Base-by-base conservation (phyloP, 345 rosid species). In the Hibiscus tridactylites region DNA sequence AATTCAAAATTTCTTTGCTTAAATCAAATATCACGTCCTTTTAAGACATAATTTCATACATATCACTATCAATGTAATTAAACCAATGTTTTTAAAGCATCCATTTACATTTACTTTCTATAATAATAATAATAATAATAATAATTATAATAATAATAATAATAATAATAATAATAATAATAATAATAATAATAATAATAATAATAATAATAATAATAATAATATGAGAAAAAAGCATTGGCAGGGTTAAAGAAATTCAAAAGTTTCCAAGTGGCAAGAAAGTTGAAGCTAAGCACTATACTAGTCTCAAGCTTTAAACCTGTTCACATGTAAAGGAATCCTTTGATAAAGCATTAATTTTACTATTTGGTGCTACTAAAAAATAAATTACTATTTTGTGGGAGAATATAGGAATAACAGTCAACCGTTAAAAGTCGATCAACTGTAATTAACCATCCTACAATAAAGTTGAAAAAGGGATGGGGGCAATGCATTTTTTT, bases 381-480 rank as follows among this genome's bases (percentile, higher is more conserved):
- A 35, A 35, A 29, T 1, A 29, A 29, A 35, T 42, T 59, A 26
- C 63, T 37, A 65, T 9, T 66, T 17, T 13, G 21, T 3, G 9
- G 39, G 24, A 67, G 75, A 73, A 59, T 21, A 60, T 21, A 19
- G 39, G 71, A 68, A 62, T 63, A 21, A 46, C 31, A 73, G 70
- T 72, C 79, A 59, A 65, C 61, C 11, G 5, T 42, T 44, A 46
- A 56, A 28, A 31, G 26, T n/a, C 10, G 28, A 57, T 31, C 68
- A 82, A 81, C 85, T 29, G 77, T 74, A 77, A 79, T 29, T 77
- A 82, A 79, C 81, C 79, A 65, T 60, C 70, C 9, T 29, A 26
- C 9, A 77, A 69, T 59, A 64, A 73, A 69, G 42, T 15, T 71
- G 39, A 56, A 76, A 64, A 70, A 10, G 19, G 33, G 15, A 37